These are phyloP conservation scores for Boeremia exigua DNA, from an alignment of 2,329 filamentous ascomycete genomes.

Conservation along the genomic window DNA sequence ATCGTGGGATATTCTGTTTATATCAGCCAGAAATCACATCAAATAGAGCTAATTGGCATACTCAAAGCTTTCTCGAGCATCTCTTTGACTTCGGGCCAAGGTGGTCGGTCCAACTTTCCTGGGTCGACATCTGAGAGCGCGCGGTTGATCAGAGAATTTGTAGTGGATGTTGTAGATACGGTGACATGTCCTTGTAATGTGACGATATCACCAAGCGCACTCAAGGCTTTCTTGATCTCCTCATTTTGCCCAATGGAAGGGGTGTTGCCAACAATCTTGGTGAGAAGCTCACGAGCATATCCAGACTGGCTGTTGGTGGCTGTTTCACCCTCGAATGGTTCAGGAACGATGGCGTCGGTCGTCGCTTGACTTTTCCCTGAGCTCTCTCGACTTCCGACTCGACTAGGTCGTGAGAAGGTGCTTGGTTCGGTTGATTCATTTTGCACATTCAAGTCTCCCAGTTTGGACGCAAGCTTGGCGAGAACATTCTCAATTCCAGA, in stretches of 20 bases:
- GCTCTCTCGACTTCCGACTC: constrained; percentile 18
- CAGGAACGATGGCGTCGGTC: constrained; percentile 32
- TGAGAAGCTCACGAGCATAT: constrained; percentile 54
- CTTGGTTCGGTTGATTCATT: constrained; percentile 28
- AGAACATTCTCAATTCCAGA: constrained; percentile 56
- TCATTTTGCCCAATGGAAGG: constrained; percentile 44
- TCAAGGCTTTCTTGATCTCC: constrained; percentile 42
- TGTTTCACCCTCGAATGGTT: constrained; percentile 57
- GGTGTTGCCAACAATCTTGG: constrained; percentile 47
- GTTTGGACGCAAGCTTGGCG: constrained; percentile 42
- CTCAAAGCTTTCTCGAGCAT: constrained; percentile 12
- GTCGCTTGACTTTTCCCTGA: constrained; percentile 24
- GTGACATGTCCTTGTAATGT: constrained; percentile 31
- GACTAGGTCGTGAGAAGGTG: constrained; percentile 35
- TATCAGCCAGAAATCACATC: constrained; percentile 2
- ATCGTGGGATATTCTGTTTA: constrained; percentile 37
- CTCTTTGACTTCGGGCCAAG: constrained; percentile 36
- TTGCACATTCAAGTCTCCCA: constrained; percentile 34
- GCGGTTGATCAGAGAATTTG: constrained; percentile 29
- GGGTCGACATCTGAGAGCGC: constrained; percentile 33
- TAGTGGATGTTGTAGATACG: constrained; percentile 16
- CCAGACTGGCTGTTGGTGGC: constrained; percentile 57
- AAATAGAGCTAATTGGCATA: not conserved
- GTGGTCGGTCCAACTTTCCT: constrained; percentile 38
- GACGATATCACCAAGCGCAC: constrained; percentile 43